These are phyloP conservation scores for Craspedostauros australis DNA, from an alignment of 108 stramenopile species.

Conservation along the genomic window DNA sequence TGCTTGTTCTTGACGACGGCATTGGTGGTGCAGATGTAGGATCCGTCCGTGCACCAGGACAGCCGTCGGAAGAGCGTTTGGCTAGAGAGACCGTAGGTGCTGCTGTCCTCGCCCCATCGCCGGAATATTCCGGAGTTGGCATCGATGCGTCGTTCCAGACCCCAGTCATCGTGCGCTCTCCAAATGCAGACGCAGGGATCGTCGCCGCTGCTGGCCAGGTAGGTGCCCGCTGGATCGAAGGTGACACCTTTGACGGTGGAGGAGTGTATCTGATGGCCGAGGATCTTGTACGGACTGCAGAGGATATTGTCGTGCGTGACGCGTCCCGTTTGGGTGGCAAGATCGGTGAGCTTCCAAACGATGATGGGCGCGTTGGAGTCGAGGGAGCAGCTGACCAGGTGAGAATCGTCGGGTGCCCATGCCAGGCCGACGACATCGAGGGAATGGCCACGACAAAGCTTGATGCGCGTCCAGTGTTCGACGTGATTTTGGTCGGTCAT, in stretches of 20 bases:
- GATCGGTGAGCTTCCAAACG: constrained; percentile 77
- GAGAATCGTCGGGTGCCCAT: constrained; percentile 87
- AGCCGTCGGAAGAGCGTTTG: constrained; percentile 78
- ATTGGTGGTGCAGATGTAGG: constrained; percentile 83
- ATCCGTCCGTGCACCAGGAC: constrained; percentile 81
- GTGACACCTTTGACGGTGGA: constrained; percentile 85
- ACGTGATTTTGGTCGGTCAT: constrained; percentile 22
- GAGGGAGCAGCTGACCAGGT: constrained; percentile 78
- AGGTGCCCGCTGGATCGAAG: constrained; percentile 84
- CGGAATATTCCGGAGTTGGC: constrained; percentile 66
- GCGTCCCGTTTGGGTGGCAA: constrained; percentile 11
- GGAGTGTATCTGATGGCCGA: constrained; percentile 64
- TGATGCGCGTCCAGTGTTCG: constrained; percentile 82
- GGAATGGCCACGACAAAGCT: constrained; percentile 76
- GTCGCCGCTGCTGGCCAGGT: constrained; percentile 73
- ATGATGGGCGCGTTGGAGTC: constrained; percentile 79
- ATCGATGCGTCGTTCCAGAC: constrained; percentile 72
- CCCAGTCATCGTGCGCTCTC: constrained; percentile 87
- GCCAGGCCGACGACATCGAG: constrained; percentile 86
- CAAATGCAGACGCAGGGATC: constrained; percentile 85
- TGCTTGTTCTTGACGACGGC: constrained; percentile 74
- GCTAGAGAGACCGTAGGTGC: constrained; percentile 25
- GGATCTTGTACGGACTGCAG: constrained; percentile 62
- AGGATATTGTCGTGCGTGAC: constrained; percentile 29
- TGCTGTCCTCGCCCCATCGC: constrained; percentile 32